phyloP scores from a whole-genome alignment of 441 rosid genomes.

The Hura crepitans region DNA sequence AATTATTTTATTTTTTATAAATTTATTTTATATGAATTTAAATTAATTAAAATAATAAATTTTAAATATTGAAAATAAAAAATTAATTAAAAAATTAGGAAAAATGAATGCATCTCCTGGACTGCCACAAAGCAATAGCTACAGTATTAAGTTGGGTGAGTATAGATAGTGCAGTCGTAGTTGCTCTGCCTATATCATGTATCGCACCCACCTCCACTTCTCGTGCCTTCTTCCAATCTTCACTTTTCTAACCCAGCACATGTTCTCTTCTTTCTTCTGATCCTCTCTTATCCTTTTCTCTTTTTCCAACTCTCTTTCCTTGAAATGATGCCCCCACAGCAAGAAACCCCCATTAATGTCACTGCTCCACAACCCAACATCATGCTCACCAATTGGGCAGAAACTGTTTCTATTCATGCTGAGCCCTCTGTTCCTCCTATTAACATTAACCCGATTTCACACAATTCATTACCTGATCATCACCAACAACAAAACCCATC shows the following conservation, averaged over 20 bases:
- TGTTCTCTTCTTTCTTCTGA: slow-evolving; percentile 25
- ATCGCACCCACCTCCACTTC: slow-evolving; percentile 31
- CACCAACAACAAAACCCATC: slow-evolving; percentile 22
- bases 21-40: too few relatives aligned
- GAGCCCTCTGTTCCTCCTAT: slow-evolving; percentile 39
- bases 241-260: slow-evolving; percentile 30
- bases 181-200: slow-evolving; percentile 18
- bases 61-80: too few relatives aligned
- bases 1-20: too few relatives aligned
- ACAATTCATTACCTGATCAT: slow-evolving; percentile 22
- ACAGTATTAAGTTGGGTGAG: background rate
- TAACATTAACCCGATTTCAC: slow-evolving; percentile 34
- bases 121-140: background rate
- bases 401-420: slow-evolving; percentile 43
- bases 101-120: background rate
- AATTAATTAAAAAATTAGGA: background rate
- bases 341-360: slow-evolving; percentile 28
- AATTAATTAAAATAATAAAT: too few relatives aligned
- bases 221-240: slow-evolving; percentile 31
- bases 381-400: slow-evolving; percentile 31
- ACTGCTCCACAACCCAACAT: slow-evolving; percentile 17
- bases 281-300: background rate
- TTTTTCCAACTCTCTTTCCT: background rate
- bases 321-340: slow-evolving; percentile 59
- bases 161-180: slow-evolving; percentile 2